Base-by-base conservation (phyloP, 1,284 basidiomycete genomes). In the Singerocomus inundabilis region DNA sequence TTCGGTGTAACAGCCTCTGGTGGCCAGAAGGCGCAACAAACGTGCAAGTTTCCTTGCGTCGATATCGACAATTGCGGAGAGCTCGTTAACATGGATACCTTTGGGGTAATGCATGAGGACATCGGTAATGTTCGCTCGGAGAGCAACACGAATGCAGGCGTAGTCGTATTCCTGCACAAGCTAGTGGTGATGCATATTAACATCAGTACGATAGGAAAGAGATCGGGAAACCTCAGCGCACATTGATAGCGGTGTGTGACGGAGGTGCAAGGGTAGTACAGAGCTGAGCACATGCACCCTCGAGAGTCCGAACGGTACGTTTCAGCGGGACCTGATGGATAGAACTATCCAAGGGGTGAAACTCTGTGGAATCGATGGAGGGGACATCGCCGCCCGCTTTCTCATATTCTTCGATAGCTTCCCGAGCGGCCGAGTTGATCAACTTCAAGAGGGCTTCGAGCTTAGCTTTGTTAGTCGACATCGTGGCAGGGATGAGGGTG, bases 1-100 rank as follows among this genome's bases (percentile, higher is more conserved):
- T 62, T 76, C 74, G 9, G 24, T 41, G 54, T 70, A 75, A 47
- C 65, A 64, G 40, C 71, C 68, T 43, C 64, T 63, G 3, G 70
- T 64, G 4, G 69, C 66, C 4, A 75, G 60, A 36, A 71, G 48
- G 11, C 71, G 67, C 34, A 75, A 51, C 34, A 71, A 46, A 12
- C 63, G 62, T 1, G 50, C 52, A 21, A 73, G 59, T 41, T 73
- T 72, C 34, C 51, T 59, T 3, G 54, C 24, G 6, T 71, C 61
- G 10, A 72, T 56, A 0, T 52, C 36, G 16, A 60, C 44, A 1
- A 56, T 52, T 48, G 61, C 52, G 13, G 67, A 58, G n/a, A 72
- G 48, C 8, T 64, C 58, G 12, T 57, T 44, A 10, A 72, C 56
- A 28, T 69, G 68, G 5, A 72, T 48, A 10, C 70, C 70, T 21